Conservation (phyloP, 2,329 filamentous ascomycete species). For the Penicillium crustosum region DNA sequence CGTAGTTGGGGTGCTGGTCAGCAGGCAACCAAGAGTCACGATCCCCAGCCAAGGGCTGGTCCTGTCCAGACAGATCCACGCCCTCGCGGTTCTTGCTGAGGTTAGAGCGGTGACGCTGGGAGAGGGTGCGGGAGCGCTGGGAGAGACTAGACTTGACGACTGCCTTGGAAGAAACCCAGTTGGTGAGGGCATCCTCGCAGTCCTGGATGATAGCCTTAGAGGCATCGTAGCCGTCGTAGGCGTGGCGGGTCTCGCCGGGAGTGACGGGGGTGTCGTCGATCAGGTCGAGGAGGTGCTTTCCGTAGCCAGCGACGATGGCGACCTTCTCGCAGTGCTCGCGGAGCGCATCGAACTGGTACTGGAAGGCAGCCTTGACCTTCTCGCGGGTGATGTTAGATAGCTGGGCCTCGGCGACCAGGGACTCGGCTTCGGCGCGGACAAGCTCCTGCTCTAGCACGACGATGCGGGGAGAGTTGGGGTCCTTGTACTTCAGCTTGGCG, state of each 20-base stretch:
- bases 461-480: slow-evolving; percentile 96
- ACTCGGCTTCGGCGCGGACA: slow-evolving; percentile 96
- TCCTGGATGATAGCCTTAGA: slow-evolving; percentile 99
- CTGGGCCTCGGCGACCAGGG: slow-evolving; percentile 96
- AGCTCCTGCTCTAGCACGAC: slow-evolving; percentile 98
- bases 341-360: slow-evolving; percentile 96
- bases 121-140: slow-evolving; percentile 80
- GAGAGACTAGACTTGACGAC: slow-evolving; percentile 85
- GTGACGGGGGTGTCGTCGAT: slow-evolving; percentile 97
- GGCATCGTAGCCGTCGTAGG: slow-evolving; percentile 97
- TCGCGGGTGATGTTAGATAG: slow-evolving; percentile 99
- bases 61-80: slow-evolving; percentile 79
- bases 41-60: slow-evolving; percentile 74
- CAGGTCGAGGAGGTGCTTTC: slow-evolving; percentile 95
- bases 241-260: slow-evolving; percentile 89
- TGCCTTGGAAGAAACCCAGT: slow-evolving; percentile 91
- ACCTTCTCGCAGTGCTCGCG: slow-evolving; percentile 98
- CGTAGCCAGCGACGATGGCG: slow-evolving; percentile 94
- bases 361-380: slow-evolving; percentile 98
- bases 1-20: slow-evolving; percentile 54
- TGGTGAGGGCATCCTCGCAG: slow-evolving; percentile 94
- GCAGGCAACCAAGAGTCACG: slow-evolving; percentile 79
- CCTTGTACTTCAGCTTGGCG: slow-evolving; percentile 98
- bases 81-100: slow-evolving; percentile 68
- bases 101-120: slow-evolving; percentile 76